Conservation (phyloP, 2,329 filamentous ascomycete genomes). For the Diaporthe amygdali region DNA sequence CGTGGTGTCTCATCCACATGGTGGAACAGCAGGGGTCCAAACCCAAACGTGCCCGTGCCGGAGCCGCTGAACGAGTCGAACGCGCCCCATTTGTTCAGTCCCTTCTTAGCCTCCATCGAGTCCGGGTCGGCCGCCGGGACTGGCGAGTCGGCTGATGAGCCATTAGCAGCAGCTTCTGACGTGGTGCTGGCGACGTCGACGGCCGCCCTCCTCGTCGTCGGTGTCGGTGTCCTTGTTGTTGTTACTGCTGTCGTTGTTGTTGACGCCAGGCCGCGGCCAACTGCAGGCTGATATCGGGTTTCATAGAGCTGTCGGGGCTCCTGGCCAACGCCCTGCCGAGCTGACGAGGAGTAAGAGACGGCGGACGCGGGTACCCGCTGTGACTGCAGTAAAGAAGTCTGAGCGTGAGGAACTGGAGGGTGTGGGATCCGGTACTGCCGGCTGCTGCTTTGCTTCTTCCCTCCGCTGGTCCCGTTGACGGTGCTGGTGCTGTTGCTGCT, state of each 20-base stretch:
- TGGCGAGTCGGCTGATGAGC: background rate
- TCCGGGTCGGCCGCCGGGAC: conserved; percentile 12
- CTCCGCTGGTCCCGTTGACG: background rate
- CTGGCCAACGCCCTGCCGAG: background rate
- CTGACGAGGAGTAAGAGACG: background rate
- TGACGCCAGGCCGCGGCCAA: background rate
- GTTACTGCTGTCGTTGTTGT: background rate
- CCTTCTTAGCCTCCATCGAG: conserved; percentile 1
- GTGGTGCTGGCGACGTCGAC: background rate
- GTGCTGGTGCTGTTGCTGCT: background rate
- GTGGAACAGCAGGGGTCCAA: conserved; percentile 19
- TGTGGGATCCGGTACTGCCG: background rate
- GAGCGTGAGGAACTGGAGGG: conserved; percentile 10
- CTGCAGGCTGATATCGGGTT: background rate
- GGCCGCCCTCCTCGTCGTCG: background rate
- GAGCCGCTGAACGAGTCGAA: conserved; percentile 4
- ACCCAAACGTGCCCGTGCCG: conserved; percentile 19
- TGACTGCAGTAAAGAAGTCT: conserved; percentile 7
- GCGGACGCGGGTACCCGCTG: conserved; percentile 17
- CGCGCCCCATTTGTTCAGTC: conserved; percentile 21
- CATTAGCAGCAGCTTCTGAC: background rate
- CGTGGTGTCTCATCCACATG: conserved; percentile 4
- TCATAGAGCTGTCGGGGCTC: background rate
- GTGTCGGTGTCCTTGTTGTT: background rate
- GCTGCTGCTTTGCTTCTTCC: conserved; percentile 19